Evolutionary conservation across 768 basidiomycete genomes (phyloP).

Genomic region (Tulasnella sp.): DNA sequence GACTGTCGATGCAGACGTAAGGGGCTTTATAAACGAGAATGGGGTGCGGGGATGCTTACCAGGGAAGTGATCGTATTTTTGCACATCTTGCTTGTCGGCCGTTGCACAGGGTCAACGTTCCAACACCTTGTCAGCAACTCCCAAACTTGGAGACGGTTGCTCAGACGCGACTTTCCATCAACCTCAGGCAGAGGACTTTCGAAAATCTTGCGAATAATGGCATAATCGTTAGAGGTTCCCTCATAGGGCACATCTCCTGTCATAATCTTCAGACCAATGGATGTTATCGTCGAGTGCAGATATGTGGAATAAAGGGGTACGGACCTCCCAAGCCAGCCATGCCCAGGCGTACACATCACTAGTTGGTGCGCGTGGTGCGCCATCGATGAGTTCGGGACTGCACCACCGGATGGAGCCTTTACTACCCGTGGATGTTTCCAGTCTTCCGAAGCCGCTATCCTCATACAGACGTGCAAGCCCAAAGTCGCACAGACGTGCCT

Average conservation of each 20-base stretch:
- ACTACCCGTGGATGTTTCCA: neutral
- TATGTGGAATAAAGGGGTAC: no score
- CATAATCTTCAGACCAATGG: neutral
- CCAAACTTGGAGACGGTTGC: neutral
- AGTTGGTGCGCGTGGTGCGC: neutral
- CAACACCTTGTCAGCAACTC: conserved; percentile 2
- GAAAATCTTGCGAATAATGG: neutral
- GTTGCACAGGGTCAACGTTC: neutral
- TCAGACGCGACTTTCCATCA: neutral
- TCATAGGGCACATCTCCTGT: neutral
- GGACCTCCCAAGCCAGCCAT: conserved; percentile 5
- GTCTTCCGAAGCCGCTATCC: neutral
- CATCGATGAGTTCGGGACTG: conserved; percentile 17
- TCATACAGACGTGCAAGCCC: neutral
- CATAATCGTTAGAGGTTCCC: neutral
- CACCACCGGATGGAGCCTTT: conserved; percentile 25
- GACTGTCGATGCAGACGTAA: neutral
- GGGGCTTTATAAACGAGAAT: neutral
- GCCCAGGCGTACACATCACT: conserved; percentile 22
- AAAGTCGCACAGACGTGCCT: conserved; percentile 9
- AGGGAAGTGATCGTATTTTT: neutral
- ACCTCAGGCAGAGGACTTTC: neutral
- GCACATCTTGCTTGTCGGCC: neutral
- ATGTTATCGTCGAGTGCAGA: neutral
- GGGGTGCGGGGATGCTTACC: neutral